Evolutionary conservation across 176 grass and related monocot species (phyloP), one percentile per base, ranked within the genome.

Genomic region (Echinochloa phyllopogon): DNA sequence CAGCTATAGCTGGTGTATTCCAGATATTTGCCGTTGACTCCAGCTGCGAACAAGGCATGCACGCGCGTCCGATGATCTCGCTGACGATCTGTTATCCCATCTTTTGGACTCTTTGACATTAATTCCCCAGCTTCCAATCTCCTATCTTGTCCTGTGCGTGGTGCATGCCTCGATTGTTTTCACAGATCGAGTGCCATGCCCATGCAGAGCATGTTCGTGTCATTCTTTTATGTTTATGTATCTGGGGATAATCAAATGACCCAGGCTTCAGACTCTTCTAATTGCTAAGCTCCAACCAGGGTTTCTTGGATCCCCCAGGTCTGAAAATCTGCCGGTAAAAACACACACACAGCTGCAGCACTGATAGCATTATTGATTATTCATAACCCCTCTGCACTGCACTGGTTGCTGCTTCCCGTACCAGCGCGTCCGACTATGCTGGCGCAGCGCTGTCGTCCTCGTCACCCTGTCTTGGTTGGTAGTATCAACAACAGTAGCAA

Each of bases 11-110:
- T 2, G 29, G 29, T 33, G 29, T 33, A 33, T 33, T 33, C 12
- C 23, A 73, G 42, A 70, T 69, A 56, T 56, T 63, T 42, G 60
- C 45, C 15, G 60, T 50, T 86, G 75, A 86, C 75, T 86, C 25
- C 15, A 21, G 76, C 55, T 27, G 21, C 13, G 49, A 62, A 8
- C 27, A 20, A 65, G 9, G 57, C 37, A 82, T 52, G 45, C 59
- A 12, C 51, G 69, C 53, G 17, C 39, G 5, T 10, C 47, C 50
- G 52, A 62, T 49, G 65, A 74, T 86, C 76, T 42, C 51, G 84
- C 76, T 86, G 44, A 86, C 53, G 67, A 86, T 79, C 37, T 72
- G 42, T 72, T 40, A 62, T 79, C 65, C 43, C 69, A 70, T 24
- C 16, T 65, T 55, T 74, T 86, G 76, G 56, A 74, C 47, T 55